Evolutionary conservation across 345 rosid genomes (phyloP).

Genomic region (Psidium guajava): DNA sequence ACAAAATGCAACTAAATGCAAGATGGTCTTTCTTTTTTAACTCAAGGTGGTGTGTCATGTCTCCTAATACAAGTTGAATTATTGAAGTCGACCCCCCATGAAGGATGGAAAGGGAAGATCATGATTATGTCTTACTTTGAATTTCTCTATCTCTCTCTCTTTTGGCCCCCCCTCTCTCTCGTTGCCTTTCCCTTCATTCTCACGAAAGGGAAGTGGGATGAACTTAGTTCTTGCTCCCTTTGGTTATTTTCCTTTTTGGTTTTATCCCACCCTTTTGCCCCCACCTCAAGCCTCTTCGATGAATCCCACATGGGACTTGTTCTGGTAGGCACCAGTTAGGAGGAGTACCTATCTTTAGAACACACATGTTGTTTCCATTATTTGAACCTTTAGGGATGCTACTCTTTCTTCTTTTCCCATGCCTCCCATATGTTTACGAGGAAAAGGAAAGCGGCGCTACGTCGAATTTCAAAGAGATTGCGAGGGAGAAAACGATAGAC

Average conservation of each 20-base stretch:
- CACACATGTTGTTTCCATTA: neutral
- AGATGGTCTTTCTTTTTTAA: conserved; percentile 4
- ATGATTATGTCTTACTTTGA: conserved; percentile 22
- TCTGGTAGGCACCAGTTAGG: conserved; percentile 17
- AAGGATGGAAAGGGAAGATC: conserved; percentile 18
- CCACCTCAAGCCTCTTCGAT: neutral
- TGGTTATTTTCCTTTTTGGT: neutral
- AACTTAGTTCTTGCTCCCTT: neutral
- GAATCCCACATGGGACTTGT: conserved; percentile 1
- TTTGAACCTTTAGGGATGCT: neutral
- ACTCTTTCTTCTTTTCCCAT: neutral
- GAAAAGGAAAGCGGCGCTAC: neutral
- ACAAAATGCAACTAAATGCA: conserved; percentile 21
- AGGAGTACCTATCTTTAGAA: neutral
- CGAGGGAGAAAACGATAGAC: neutral
- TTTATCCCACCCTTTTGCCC: neutral
- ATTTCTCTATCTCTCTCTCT: neutral
- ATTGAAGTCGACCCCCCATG: conserved; percentile 14
- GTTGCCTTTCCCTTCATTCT: neutral
- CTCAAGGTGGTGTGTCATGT: neutral
- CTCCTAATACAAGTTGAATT: conserved; percentile 9
- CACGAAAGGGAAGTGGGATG: conserved; percentile 7
- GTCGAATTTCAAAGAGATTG: neutral
- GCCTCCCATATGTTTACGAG: neutral
- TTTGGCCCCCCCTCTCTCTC: conserved; percentile 10